A percentile compares a stretch with the other conserved stretches of the same genome.
These are phyloP conservation scores for Exsudoporus frostii DNA, from an alignment of 768 basidiomycete genomes.

Conservation along the genomic window DNA sequence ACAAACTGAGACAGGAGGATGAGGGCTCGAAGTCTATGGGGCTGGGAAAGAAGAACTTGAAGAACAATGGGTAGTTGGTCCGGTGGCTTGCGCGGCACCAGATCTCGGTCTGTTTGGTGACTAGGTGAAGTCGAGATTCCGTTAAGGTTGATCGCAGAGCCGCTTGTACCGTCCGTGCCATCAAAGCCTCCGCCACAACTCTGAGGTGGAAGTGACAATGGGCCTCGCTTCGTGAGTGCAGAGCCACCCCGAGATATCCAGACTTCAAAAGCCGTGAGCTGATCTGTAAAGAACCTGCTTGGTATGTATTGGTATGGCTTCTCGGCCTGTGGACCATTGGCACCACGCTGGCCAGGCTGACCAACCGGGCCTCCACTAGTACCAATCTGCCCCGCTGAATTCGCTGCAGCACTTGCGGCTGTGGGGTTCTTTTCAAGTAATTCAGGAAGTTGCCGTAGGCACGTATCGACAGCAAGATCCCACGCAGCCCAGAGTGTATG, in stretches of 20 bases:
- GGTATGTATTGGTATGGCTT: constrained; percentile 74
- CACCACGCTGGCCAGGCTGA: constrained; percentile 21
- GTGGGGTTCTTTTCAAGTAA: constrained; percentile 49
- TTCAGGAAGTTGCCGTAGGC: constrained; percentile 88
- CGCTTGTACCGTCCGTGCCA: constrained; percentile 15
- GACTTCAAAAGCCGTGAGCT: constrained; percentile 95
- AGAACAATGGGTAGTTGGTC: constrained; percentile 97
- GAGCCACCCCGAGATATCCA: constrained; percentile 96
- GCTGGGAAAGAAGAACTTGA: constrained; percentile 94
- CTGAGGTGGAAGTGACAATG: constrained; percentile 62
- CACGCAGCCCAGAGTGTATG: constrained; percentile 96
- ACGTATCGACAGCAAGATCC: constrained; percentile 96
- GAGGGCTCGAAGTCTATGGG: constrained; percentile 90
- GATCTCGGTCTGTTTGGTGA: constrained; percentile 33
- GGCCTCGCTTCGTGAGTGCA: constrained; percentile 73
- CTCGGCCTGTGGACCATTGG: constrained; percentile 26
- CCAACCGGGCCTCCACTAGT: constrained; percentile 8
- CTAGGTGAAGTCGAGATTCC: constrained; percentile 3
- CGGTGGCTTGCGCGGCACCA: constrained; percentile 87
- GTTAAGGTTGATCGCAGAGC: constrained; percentile 16
- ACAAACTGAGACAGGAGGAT: constrained; percentile 97
- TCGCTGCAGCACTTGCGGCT: constrained; percentile 18
- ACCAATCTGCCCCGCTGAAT: constrained; percentile 16
- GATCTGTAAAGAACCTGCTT: constrained; percentile 92
- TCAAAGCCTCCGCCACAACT: constrained; percentile 34